phyloP scores from a whole-genome alignment of 768 basidiomycete genomes.

The Candolleomyces eurysporus region DNA sequence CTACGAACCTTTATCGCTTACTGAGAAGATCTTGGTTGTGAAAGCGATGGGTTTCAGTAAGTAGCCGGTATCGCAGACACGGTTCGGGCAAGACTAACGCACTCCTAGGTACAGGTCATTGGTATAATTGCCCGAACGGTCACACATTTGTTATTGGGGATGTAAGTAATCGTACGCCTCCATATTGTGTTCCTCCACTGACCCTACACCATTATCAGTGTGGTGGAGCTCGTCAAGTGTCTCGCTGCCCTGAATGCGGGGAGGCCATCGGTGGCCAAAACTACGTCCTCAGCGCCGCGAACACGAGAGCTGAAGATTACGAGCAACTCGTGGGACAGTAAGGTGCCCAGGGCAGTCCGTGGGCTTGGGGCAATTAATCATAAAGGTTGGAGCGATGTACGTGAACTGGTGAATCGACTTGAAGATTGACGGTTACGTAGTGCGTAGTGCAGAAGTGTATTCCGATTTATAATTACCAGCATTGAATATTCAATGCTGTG shows the following conservation, averaged over 20 bases:
- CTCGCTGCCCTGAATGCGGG: conserved; percentile 58
- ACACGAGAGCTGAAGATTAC: conserved; percentile 45
- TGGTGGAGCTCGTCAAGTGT: conserved; percentile 50
- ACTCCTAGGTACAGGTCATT: conserved; percentile 34
- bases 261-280: conserved; percentile 47
- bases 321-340: conserved; percentile 36
- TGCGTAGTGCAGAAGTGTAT: background rate
- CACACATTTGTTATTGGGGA: conserved; percentile 61
- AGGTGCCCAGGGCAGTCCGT: background rate
- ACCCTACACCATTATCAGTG: conserved; percentile 40
- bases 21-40: conserved; percentile 52
- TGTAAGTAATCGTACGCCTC: no score
- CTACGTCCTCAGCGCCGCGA: conserved; percentile 41
- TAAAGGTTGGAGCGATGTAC: background rate
- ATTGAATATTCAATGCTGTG: no score
- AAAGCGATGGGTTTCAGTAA: conserved; percentile 49
- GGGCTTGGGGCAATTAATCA: background rate
- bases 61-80: background rate
- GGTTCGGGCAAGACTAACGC: background rate
- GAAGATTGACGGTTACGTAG: background rate
- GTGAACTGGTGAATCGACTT: no score
- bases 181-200: background rate
- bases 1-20: conserved; percentile 50
- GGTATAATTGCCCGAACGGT: conserved; percentile 55
- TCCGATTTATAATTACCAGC: no score